phyloP scores from a whole-genome alignment of 129 eudicot genomes.

The Tagetes patula region DNA sequence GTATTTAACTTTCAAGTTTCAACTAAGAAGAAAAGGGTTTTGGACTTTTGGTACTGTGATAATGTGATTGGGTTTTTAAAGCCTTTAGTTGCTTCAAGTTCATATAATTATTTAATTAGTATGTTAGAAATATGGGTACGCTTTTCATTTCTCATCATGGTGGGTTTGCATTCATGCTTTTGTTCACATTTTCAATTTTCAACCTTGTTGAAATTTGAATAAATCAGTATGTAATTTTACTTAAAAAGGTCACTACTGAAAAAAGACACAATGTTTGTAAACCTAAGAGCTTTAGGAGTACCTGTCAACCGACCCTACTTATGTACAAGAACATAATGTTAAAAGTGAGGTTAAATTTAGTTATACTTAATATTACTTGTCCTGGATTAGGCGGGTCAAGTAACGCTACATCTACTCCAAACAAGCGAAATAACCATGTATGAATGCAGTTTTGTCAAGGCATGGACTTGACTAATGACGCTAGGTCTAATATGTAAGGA shows the following conservation, averaged over 20 bases:
- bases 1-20: not conserved
- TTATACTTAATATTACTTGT: no score
- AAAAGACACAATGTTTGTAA: not conserved
- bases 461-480: no score
- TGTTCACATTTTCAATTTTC: not conserved
- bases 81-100: constrained; percentile 2
- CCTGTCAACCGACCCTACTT: no score
- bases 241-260: not conserved
- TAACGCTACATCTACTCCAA: no score
- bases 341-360: no score
- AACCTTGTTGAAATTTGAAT: not conserved
- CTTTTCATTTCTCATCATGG: not conserved
- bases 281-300: not conserved
- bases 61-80: not conserved
- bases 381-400: no score
- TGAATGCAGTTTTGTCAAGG: no score
- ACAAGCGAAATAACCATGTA: no score
- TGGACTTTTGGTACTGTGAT: not conserved
- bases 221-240: not conserved
- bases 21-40: not conserved
- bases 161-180: not conserved
- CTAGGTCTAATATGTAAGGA: no score
- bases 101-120: not conserved
- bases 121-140: not conserved
- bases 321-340: no score